Evolutionary conservation across 345 rosid species (phyloP), one percentile per base, ranked within the genome.

Genomic region (Erodium maritimum): DNA sequence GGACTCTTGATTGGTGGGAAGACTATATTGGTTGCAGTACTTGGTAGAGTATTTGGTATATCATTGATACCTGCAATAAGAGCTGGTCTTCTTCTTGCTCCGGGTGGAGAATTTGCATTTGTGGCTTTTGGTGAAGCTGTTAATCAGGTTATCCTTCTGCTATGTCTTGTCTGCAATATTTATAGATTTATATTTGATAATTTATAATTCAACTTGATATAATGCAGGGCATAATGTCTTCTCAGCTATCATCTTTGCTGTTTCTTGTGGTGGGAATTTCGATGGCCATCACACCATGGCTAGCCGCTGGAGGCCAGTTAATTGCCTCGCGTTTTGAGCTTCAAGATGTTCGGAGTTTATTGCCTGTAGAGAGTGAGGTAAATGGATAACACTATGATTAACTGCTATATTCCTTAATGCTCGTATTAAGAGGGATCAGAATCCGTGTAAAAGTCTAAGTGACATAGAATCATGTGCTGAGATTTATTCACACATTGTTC

Each of bases 61-160:
- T 91, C 98, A 25, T 58, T 86, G 59, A 81, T 91, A 75, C 81
- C 98, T 71, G 93, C 93, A 55, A 72, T 82, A 66, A 82, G 98
- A 74, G 82, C 68, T 22, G 98, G 98, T 63, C 95, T 91, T 70
- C 95, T 91, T 77, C 93, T 91, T 54, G 98, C 98, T 66, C 98
- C 98, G 2, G 98, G 98, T 45, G 98, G 98, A 70, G 98, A 91
- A 67, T 91, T 91, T 55, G 98, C 98, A 58, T 91, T 91, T 71
- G 98, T 91, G 75, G 98, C 98, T 65, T 91, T 91, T 59, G 98
- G 98, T 61, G 98, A 91, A 74, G 95, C 98, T 50, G 96, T 91
- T 68, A 91, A 86, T 72, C 98, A 91, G 98, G 98, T 88, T 63
- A 50, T 59, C 56, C 61, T 48, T 53, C 52, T 42, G 29, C 63